These are phyloP conservation scores for Macadamia integrifolia DNA, from an alignment of 164 flowering plant genomes.

Conservation along the genomic window DNA sequence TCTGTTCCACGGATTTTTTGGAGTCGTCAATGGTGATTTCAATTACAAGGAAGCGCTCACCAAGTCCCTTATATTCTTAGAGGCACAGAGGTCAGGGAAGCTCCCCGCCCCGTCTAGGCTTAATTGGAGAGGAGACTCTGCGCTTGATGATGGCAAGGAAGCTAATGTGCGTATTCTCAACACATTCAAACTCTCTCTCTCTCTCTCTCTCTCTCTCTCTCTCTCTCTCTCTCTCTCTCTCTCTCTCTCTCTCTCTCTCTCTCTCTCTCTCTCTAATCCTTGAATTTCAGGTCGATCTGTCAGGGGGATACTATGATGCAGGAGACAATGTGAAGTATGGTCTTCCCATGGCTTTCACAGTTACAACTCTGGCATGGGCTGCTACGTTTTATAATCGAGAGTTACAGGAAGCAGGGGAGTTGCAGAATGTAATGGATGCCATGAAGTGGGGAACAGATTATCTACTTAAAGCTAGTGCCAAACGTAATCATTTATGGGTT, in stretches of 20 bases:
- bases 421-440: conserved; percentile 38
- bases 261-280: too few relatives aligned
- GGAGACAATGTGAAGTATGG: conserved; percentile 95
- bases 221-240: too few relatives aligned
- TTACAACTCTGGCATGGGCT: conserved; percentile 75
- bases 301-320: conserved; percentile 92
- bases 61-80: conserved; percentile 72
- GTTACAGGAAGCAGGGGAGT: conserved; percentile 54
- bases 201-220: too few relatives aligned
- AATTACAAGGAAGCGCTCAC: conserved; percentile 75
- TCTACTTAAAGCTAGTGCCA: conserved; percentile 54
- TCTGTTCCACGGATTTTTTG: conserved; percentile 18
- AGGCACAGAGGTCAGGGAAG: conserved; percentile 85
- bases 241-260: too few relatives aligned
- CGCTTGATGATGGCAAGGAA: conserved; percentile 61
- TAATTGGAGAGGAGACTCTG: conserved; percentile 82
- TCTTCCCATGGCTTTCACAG: conserved; percentile 86
- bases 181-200: too few relatives aligned
- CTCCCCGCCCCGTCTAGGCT: conserved; percentile 51
- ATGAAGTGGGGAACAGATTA: conserved; percentile 90
- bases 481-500: conserved; percentile 44
- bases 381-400: conserved; percentile 42
- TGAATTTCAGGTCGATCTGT: conserved; percentile 55
- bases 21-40: conserved; percentile 24
- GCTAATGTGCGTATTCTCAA: conserved; percentile 31